Percentiles rank a stretch among this genome's conserved stretches.
phyloP scores from a whole-genome alignment of 306 rosid species.

The Prunus armeniaca region DNA sequence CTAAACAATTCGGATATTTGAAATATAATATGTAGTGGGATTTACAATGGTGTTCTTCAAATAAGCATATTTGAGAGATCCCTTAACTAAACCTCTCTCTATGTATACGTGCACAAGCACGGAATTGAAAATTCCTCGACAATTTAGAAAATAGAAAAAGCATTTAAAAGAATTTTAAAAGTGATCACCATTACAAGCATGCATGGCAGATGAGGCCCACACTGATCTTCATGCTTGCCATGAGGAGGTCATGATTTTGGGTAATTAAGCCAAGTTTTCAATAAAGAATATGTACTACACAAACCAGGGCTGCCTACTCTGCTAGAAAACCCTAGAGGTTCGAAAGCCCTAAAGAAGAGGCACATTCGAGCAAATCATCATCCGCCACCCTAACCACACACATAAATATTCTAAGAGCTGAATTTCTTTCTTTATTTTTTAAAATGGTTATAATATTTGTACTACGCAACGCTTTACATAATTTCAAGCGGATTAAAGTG shows the following conservation, averaged over 20 bases:
- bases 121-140: too few relatives aligned
- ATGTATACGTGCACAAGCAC: too few relatives aligned
- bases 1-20: too few relatives aligned
- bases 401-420: not conserved
- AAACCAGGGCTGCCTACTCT: conserved; percentile 35
- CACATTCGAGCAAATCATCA: conserved; percentile 59
- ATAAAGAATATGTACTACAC: conserved; percentile 10
- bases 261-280: not conserved
- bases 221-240: conserved; percentile 18
- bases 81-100: too few relatives aligned
- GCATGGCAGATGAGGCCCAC: conserved; percentile 6
- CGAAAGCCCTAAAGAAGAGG: conserved; percentile 25
- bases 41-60: too few relatives aligned
- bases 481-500: conserved; percentile 41
- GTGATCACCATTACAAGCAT: not conserved
- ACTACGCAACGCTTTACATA: conserved; percentile 17
- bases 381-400: conserved; percentile 33
- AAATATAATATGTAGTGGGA: too few relatives aligned
- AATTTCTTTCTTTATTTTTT: not conserved
- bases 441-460: conserved; percentile 2
- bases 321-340: conserved; percentile 34
- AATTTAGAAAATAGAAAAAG: not conserved
- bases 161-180: not conserved
- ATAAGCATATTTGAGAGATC: too few relatives aligned
- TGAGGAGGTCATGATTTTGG: conserved; percentile 15